phyloP scores from a whole-genome alignment of 305 asterid species.

The Fraxinus latifolia region DNA sequence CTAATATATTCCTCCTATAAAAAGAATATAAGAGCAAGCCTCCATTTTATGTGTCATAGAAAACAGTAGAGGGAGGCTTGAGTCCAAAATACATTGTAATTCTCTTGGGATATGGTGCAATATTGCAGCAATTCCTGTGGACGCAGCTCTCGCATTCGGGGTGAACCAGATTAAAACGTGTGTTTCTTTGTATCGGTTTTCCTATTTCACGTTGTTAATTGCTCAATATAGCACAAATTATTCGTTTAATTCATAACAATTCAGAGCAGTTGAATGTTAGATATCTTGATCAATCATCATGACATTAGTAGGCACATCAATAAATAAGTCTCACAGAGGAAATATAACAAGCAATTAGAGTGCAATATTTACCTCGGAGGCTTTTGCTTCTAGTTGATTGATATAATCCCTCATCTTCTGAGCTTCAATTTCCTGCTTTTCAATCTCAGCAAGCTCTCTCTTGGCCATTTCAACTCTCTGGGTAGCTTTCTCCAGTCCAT shows the following conservation, averaged over 20 bases:
- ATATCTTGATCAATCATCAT: neutral
- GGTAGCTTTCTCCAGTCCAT: conserved; percentile 79
- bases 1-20: neutral
- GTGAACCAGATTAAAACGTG: neutral
- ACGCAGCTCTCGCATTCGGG: neutral
- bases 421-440: conserved; percentile 74
- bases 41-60: neutral
- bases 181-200: neutral
- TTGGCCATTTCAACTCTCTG: conserved; percentile 71
- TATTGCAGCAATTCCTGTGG: neutral
- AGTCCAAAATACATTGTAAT: neutral
- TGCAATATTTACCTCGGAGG: conserved; percentile 59
- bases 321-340: neutral
- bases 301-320: neutral
- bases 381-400: conserved; percentile 62
- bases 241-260: neutral
- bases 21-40: neutral
- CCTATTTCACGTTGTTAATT: neutral
- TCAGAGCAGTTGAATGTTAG: neutral
- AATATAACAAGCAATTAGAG: neutral
- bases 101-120: neutral
- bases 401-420: conserved; percentile 52
- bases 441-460: conserved; percentile 70
- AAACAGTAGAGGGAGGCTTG: neutral
- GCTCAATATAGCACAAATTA: neutral